phyloP scores from a whole-genome alignment of 768 basidiomycete genomes.

The Phlebiopsis flavidoalba region DNA sequence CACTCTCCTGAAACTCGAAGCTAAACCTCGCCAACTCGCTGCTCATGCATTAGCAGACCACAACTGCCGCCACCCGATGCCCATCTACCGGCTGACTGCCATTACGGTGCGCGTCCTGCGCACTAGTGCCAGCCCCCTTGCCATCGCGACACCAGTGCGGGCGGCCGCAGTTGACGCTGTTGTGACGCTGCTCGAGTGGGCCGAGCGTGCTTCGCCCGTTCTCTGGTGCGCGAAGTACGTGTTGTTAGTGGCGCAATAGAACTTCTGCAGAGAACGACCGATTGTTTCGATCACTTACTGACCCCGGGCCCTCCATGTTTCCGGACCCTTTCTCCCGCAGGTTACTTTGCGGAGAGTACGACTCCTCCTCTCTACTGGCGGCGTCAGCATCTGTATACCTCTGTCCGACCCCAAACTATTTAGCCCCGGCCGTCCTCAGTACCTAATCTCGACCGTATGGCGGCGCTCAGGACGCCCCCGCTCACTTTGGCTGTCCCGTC shows the following conservation, averaged over 20 bases:
- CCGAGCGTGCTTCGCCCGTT: constrained; percentile 32
- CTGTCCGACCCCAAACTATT: too few relatives aligned
- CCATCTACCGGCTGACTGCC: constrained; percentile 22
- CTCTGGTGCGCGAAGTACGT: constrained; percentile 30
- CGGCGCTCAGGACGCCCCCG: constrained; percentile 11
- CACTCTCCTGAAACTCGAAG: constrained; percentile 28
- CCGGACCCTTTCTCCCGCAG: constrained; percentile 13
- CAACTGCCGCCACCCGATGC: constrained; percentile 25
- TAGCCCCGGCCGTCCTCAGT: constrained; percentile 1
- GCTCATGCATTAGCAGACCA: constrained; percentile 34
- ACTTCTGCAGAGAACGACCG: constrained; percentile 20
- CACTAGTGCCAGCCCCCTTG: constrained; percentile 27
- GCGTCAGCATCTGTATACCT: too few relatives aligned
- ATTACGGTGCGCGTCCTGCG: constrained; percentile 30
- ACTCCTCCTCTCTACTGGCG: constrained; percentile 17
- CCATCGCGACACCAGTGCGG: constrained; percentile 27
- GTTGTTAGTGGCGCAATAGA: constrained; percentile 24
- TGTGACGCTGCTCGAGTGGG: constrained; percentile 34
- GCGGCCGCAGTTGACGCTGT: constrained; percentile 30
- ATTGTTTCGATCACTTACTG: constrained; percentile 19
- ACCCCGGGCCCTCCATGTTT: constrained; percentile 21
- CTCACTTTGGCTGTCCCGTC: too few relatives aligned
- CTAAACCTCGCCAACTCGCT: constrained; percentile 32
- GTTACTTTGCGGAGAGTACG: constrained; percentile 19
- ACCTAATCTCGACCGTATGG: constrained; percentile 3